phyloP scores from a whole-genome alignment of 495 filamentous ascomycete species.

The Jackrogersella minutella region DNA sequence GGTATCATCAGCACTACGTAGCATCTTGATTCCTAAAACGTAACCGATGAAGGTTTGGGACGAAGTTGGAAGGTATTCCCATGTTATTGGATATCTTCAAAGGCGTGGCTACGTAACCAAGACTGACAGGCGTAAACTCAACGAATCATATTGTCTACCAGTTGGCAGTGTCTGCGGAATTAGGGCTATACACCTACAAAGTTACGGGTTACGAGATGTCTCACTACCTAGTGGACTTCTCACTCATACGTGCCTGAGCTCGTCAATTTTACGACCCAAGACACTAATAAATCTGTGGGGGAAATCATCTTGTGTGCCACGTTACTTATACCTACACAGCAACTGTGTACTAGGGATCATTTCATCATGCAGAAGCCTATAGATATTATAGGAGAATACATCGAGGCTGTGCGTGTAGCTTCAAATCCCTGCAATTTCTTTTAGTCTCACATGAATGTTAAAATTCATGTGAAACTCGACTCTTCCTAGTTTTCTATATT shows the following conservation, averaged over 20 bases:
- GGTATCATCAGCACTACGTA: too few species aligned
- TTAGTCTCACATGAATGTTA: not conserved
- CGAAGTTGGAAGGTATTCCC: too few species aligned
- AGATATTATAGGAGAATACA: not conserved
- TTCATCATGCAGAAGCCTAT: too few species aligned
- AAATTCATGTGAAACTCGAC: not conserved
- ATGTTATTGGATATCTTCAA: too few species aligned
- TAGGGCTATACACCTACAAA: too few species aligned
- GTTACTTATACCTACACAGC: not conserved
- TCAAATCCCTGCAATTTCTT: not conserved
- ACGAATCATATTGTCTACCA: too few species aligned
- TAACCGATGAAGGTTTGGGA: too few species aligned
- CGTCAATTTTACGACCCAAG: not conserved
- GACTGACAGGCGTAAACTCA: too few species aligned
- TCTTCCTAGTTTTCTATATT: not conserved
- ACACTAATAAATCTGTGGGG: not conserved
- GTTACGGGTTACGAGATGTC: not conserved
- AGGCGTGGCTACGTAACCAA: too few species aligned
- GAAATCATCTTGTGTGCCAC: not conserved
- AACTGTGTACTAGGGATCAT: too few species aligned
- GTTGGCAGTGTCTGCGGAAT: too few species aligned
- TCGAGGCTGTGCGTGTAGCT: not conserved
- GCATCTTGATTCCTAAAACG: too few species aligned
- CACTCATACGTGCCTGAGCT: not conserved
- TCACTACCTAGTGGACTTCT: not conserved